phyloP scores from a whole-genome alignment of 257 asterid genomes.

The Petunia axillaris region DNA sequence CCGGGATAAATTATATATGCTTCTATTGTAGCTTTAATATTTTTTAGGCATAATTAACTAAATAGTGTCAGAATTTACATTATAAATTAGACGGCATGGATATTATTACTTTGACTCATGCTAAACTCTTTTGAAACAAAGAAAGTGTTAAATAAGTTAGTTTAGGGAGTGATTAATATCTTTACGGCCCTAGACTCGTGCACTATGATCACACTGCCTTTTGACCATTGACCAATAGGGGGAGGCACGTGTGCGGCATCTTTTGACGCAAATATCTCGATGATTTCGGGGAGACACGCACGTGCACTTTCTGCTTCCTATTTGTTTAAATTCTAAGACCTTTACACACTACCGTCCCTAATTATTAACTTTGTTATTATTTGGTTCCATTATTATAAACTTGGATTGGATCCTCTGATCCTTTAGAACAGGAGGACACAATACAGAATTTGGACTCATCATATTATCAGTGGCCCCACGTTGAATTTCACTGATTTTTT shows the following conservation, averaged over 20 bases:
- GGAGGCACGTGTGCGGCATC: conserved; percentile 75
- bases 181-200: conserved; percentile 47
- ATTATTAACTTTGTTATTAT: conserved; percentile 25
- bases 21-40: no score
- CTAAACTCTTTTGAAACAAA: background rate
- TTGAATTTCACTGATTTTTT: conserved; percentile 20
- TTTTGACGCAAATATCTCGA: conserved; percentile 67
- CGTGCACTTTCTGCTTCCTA: conserved; percentile 39
- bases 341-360: background rate
- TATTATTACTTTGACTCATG: background rate
- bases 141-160: conserved; percentile 9
- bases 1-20: no score
- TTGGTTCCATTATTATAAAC: background rate
- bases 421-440: background rate
- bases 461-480: conserved; percentile 20
- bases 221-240: conserved; percentile 57
- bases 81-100: background rate
- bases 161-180: background rate
- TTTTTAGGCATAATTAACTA: no score
- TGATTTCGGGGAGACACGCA: conserved; percentile 51
- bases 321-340: background rate
- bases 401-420: conserved; percentile 32
- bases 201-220: conserved; percentile 54
- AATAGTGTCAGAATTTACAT: background rate
- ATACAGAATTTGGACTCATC: conserved; percentile 16